phyloP scores from a whole-genome alignment of 2,329 filamentous ascomycete genomes.

The Venturiaceae sp. region DNA sequence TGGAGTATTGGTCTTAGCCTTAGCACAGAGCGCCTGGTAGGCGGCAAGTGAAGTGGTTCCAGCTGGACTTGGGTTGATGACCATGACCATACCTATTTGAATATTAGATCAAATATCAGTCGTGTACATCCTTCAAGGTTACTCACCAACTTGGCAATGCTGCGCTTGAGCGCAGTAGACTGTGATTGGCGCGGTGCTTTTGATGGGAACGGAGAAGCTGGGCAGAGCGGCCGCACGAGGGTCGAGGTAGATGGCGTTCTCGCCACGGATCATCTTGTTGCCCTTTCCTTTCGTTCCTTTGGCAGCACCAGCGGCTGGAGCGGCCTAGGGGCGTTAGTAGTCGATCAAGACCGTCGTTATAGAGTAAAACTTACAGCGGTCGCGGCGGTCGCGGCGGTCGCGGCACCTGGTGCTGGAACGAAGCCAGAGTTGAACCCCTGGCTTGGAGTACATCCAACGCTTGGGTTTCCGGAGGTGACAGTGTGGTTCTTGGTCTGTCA shows the following conservation, averaged over 20 bases:
- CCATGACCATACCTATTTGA: background rate
- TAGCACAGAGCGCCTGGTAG: conserved; percentile 6
- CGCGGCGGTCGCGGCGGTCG: conserved; percentile 11
- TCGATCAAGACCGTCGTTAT: no score
- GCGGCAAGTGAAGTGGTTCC: conserved; percentile 6
- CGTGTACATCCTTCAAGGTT: conserved; percentile 27
- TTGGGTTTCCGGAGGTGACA: conserved; percentile 25
- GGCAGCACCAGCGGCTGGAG: background rate
- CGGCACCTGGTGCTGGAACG: conserved; percentile 19
- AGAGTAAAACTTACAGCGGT: background rate
- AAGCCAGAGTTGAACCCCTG: conserved; percentile 28
- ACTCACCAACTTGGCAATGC: conserved; percentile 29
- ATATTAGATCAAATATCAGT: conserved; percentile 15
- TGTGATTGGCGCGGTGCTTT: conserved; percentile 25
- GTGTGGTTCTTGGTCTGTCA: no score
- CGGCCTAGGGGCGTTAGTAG: background rate
- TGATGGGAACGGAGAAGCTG: conserved; percentile 24
- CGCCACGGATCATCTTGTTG: conserved; percentile 5
- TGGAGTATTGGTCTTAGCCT: conserved; percentile 2
- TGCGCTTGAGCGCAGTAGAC: conserved; percentile 29
- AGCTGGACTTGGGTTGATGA: background rate
- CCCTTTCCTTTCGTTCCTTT: background rate
- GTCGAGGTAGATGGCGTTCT: conserved; percentile 2
- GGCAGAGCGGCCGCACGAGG: background rate
- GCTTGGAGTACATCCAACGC: conserved; percentile 22